Evolutionary conservation across 2,329 filamentous ascomycete species (phyloP).

Genomic region (Colletotrichum scovillei): DNA sequence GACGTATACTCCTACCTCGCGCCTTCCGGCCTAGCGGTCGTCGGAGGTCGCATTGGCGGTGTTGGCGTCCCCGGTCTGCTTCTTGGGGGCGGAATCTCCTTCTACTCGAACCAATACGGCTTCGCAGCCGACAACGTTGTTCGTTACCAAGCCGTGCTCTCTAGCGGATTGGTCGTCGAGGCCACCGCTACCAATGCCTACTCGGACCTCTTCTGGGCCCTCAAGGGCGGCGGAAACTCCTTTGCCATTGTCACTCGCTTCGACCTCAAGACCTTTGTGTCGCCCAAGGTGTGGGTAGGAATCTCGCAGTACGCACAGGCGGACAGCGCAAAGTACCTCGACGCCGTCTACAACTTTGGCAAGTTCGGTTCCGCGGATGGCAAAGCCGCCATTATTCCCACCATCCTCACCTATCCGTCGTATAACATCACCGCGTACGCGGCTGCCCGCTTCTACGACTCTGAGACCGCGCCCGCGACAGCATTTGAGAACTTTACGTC

Average conservation of each 20-base stretch:
- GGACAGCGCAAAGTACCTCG: constrained; percentile 30
- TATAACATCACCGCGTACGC: constrained; percentile 34
- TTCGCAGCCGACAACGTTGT: constrained; percentile 43
- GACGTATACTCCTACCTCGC: constrained; percentile 43
- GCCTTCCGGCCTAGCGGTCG: constrained; percentile 38
- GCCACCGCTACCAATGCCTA: constrained; percentile 47
- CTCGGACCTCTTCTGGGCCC: constrained; percentile 47
- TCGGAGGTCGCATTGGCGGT: constrained; percentile 43
- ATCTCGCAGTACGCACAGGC: constrained; percentile 27
- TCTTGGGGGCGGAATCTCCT: constrained; percentile 47
- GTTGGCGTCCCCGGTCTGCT: constrained; percentile 45
- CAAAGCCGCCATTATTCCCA: constrained; percentile 37
- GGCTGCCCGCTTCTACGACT: constrained; percentile 35
- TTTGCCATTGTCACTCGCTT: constrained; percentile 50
- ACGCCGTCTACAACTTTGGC: constrained; percentile 38
- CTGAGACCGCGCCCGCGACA: constrained; percentile 11
- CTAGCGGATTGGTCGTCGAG: constrained; percentile 50
- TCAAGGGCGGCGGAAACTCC: constrained; percentile 50
- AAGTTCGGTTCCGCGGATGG: constrained; percentile 29
- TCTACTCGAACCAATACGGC: constrained; percentile 43
- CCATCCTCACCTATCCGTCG: constrained; percentile 33
- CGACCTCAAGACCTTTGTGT: constrained; percentile 38
- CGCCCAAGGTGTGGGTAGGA: constrained; percentile 27
- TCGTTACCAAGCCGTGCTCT: constrained; percentile 56
- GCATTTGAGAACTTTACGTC: constrained; percentile 37